phyloP scores from a whole-genome alignment of 2,329 filamentous ascomycete genomes.

The Stachybotrys elegans region DNA sequence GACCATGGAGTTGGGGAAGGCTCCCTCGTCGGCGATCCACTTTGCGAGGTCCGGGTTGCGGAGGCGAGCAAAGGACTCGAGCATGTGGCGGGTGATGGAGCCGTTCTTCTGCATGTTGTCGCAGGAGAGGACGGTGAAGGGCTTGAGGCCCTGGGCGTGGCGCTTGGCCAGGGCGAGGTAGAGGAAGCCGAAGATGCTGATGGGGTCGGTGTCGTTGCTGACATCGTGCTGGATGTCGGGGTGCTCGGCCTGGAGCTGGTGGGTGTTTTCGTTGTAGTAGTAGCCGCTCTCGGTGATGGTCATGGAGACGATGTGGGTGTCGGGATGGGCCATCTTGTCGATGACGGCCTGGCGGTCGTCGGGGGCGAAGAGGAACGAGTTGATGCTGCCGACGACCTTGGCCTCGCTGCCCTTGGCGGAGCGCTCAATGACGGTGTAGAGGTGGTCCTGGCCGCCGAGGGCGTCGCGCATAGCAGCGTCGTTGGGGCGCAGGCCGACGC shows the following conservation, averaged over 20 bases:
- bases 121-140: constrained; percentile 50
- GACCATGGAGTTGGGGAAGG: constrained; percentile 52
- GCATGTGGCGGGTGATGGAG: constrained; percentile 46
- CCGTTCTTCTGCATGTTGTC: constrained; percentile 56
- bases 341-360: constrained; percentile 47
- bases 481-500: constrained; percentile 45
- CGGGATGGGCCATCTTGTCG: constrained; percentile 48
- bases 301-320: constrained; percentile 49
- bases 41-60: constrained; percentile 40
- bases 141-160: constrained; percentile 38
- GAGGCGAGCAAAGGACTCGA: constrained; percentile 42
- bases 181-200: constrained; percentile 47
- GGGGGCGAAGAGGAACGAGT: constrained; percentile 45
- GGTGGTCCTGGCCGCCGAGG: constrained; percentile 40
- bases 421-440: constrained; percentile 52
- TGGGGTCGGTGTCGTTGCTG: constrained; percentile 34
- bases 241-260: constrained; percentile 42
- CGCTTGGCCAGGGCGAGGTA: constrained; percentile 44
- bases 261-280: constrained; percentile 55
- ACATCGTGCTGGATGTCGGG: constrained; percentile 45
- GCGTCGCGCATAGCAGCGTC: constrained; percentile 47
- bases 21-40: constrained; percentile 42
- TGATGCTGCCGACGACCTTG: constrained; percentile 47
- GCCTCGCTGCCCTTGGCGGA: constrained; percentile 43
- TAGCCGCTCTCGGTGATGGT: constrained; percentile 53